phyloP scores from a whole-genome alignment of 371 early-diverging fungal species.

The Smittium culicis region DNA sequence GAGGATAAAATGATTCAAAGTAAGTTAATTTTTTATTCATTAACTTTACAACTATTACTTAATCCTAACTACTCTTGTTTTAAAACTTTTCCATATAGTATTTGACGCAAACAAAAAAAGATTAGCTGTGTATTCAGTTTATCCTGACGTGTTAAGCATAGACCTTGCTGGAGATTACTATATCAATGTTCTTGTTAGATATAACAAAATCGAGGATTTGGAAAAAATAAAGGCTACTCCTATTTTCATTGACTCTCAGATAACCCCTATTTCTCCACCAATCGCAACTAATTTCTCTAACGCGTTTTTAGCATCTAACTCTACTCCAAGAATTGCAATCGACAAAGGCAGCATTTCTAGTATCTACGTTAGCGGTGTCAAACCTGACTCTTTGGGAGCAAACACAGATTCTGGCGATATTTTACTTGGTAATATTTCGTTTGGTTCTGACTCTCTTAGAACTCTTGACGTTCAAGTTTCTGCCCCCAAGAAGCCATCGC shows the following conservation, averaged over 20 bases:
- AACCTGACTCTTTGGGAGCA: conserved; percentile 39
- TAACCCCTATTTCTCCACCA: conserved; percentile 40
- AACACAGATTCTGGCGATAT: conserved; percentile 67
- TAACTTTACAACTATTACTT: too few species aligned
- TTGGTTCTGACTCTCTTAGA: conserved; percentile 15
- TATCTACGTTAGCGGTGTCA: conserved; percentile 33
- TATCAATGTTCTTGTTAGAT: conserved; percentile 59
- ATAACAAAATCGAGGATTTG: conserved; percentile 46
- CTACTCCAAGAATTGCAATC: conserved; percentile 25
- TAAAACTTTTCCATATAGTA: too few species aligned
- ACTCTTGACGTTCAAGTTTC: conserved; percentile 7
- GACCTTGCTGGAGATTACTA: conserved; percentile 68
- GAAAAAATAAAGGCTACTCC: conserved; percentile 52
- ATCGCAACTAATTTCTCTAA: conserved; percentile 41
- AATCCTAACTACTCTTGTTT: too few species aligned
- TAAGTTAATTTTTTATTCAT: too few species aligned
- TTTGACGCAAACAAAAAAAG: conserved; percentile 46
- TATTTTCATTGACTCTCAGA: conserved; percentile 45
- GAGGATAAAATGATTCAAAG: conserved; percentile 26
- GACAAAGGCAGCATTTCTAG: conserved; percentile 35
- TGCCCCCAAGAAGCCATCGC: conserved; percentile 13
- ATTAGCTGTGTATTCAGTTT: conserved; percentile 53
- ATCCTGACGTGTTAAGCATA: conserved; percentile 52
- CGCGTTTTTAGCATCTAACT: conserved; percentile 24
- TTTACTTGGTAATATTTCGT: conserved; percentile 53